phyloP scores from a whole-genome alignment of 306 rosid genomes.

The Quillaja saponaria region DNA sequence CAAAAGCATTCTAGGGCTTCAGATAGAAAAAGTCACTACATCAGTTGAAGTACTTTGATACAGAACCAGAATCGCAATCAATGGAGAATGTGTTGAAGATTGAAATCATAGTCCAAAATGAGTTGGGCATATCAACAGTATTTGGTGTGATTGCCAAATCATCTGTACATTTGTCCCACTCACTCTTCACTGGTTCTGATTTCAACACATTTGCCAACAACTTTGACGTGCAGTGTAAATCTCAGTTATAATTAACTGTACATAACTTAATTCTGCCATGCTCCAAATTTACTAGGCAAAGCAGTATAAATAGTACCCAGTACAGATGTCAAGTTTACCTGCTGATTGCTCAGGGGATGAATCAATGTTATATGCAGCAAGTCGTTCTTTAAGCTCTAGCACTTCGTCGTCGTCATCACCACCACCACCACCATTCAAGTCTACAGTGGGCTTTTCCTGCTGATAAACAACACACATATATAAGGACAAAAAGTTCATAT shows the following conservation, averaged over 20 bases:
- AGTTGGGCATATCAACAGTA: too few relatives aligned
- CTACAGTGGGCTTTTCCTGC: conserved; percentile 39
- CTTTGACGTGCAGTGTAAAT: too few relatives aligned
- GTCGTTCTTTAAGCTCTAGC: conserved; percentile 80
- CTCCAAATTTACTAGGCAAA: not conserved
- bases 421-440: conserved; percentile 41
- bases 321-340: conserved; percentile 37
- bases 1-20: too few relatives aligned
- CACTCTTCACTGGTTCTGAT: too few relatives aligned
- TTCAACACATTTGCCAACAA: too few relatives aligned
- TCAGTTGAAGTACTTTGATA: too few relatives aligned
- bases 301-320: not conserved
- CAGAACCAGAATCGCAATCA: not conserved
- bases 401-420: conserved; percentile 57
- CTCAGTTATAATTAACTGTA: too few relatives aligned
- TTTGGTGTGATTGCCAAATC: too few relatives aligned
- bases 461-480: conserved; percentile 6
- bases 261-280: too few relatives aligned
- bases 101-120: too few relatives aligned
- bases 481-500: not conserved
- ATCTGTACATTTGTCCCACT: too few relatives aligned
- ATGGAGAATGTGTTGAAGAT: not conserved
- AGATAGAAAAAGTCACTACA: too few relatives aligned
- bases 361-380: conserved; percentile 83
- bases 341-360: conserved; percentile 63